Evolutionary conservation across 345 rosid species (phyloP).

Genomic region (Boechera retrofracta): DNA sequence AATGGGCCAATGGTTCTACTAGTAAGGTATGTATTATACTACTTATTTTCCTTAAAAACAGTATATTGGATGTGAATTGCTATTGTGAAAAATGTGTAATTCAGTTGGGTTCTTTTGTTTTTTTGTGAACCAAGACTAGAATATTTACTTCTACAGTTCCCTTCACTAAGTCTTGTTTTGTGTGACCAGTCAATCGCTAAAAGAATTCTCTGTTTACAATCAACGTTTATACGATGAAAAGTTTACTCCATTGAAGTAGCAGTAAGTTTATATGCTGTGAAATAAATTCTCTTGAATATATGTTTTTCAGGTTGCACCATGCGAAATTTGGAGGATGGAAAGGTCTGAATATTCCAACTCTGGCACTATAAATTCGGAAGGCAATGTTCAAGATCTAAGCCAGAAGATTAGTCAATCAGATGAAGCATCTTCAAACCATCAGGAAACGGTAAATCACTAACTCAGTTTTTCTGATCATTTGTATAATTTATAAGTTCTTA

Average conservation of each 20-base stretch:
- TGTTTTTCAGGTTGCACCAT: conserved; percentile 74
- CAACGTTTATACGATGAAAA: background rate
- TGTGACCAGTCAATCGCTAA: background rate
- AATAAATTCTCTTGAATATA: conserved; percentile 12
- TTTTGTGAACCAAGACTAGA: conserved; percentile 9
- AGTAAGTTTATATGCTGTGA: conserved; percentile 1
- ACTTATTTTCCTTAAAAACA: conserved; percentile 1
- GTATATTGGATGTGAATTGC: background rate
- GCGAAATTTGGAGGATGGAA: conserved; percentile 68
- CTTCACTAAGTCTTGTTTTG: conserved; percentile 5
- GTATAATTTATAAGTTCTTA: background rate
- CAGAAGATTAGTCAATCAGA: conserved; percentile 52
- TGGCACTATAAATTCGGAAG: conserved; percentile 49
- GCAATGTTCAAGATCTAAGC: conserved; percentile 51
- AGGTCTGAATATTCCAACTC: conserved; percentile 59
- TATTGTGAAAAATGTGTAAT: conserved; percentile 7
- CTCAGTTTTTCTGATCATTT: background rate
- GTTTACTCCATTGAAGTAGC: background rate
- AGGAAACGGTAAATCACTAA: conserved; percentile 59
- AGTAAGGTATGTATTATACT: conserved; percentile 59
- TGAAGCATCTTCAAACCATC: conserved; percentile 46
- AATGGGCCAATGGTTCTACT: conserved; percentile 74
- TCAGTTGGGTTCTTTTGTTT: conserved; percentile 5
- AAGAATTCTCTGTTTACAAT: background rate
- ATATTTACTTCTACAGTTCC: conserved; percentile 5